Evolutionary conservation across 345 rosid genomes (phyloP).

Genomic region (Lepidium africanum): DNA sequence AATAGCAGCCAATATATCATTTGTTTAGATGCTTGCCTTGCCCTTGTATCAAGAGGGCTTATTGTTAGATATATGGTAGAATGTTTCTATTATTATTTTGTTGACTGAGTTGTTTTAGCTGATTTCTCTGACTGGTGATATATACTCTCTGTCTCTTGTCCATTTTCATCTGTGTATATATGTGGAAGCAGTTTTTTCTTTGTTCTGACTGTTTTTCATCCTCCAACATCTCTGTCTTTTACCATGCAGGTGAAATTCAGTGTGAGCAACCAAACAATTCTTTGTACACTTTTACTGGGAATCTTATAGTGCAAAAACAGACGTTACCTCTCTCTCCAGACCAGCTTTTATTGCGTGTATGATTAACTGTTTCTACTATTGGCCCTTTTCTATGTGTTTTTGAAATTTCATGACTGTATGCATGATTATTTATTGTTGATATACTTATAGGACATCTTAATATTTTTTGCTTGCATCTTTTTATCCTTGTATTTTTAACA

Average conservation of each 20-base stretch:
- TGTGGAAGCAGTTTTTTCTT: not conserved
- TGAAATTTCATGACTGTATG: constrained; percentile 8
- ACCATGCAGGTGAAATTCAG: constrained; percentile 87
- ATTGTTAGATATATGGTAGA: constrained; percentile 7
- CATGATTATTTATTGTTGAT: not conserved
- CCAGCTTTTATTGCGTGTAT: constrained; percentile 87
- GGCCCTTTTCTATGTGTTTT: not conserved
- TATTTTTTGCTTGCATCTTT: not conserved
- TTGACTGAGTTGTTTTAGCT: not conserved
- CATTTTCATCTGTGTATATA: constrained; percentile 4
- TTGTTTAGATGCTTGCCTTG: not conserved
- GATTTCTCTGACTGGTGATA: constrained; percentile 3
- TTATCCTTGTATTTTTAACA: not conserved
- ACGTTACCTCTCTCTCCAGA: constrained; percentile 88
- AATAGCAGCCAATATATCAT: not conserved
- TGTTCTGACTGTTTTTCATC: not conserved
- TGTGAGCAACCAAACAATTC: constrained; percentile 99
- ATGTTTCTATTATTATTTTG: not conserved
- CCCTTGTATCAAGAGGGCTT: not conserved
- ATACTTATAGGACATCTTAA: not conserved
- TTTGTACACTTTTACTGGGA: constrained; percentile 94
- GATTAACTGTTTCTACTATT: constrained; percentile 16
- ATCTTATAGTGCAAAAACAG: constrained; percentile 83
- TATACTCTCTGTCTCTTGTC: not conserved
- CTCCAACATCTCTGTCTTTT: constrained; percentile 17